These are phyloP conservation scores for Bullera alba DNA, from an alignment of 768 basidiomycete genomes.

Conservation along the genomic window DNA sequence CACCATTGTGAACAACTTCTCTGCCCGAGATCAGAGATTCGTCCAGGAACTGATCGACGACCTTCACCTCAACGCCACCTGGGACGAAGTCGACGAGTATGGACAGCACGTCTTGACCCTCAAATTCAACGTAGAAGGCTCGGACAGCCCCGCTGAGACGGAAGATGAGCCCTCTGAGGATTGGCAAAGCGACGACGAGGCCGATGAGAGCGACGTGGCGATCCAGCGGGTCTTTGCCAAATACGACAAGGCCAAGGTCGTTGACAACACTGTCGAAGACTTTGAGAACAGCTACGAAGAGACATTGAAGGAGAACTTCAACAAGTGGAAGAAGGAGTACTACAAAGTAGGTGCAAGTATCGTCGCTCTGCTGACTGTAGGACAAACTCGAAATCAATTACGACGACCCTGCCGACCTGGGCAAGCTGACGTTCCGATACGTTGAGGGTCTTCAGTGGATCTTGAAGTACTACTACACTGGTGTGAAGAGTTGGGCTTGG, in stretches of 20 bases:
- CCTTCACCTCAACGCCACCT: slow-evolving; percentile 69
- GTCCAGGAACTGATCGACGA: slow-evolving; percentile 68
- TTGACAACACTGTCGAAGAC: slow-evolving; percentile 56
- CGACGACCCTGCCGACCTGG: slow-evolving; percentile 59
- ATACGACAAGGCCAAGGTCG: slow-evolving; percentile 75
- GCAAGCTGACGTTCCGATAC: slow-evolving; percentile 68
- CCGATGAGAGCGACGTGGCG: slow-evolving; percentile 65
- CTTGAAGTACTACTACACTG: slow-evolving; percentile 96
- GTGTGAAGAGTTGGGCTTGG: slow-evolving; percentile 97
- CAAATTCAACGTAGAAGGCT: slow-evolving; percentile 40
- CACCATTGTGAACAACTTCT: slow-evolving; percentile 68
- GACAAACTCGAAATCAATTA: slow-evolving; percentile 79
- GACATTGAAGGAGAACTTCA: slow-evolving; percentile 73
- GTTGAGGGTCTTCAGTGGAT: slow-evolving; percentile 97
- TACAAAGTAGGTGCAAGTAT: slow-evolving; percentile 72
- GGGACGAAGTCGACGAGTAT: slow-evolving; percentile 87
- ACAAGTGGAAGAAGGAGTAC: slow-evolving; percentile 83
- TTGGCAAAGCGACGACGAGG: slow-evolving; percentile 45
- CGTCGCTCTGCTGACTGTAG: slow-evolving; percentile 46
- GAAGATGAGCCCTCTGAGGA: slow-evolving; percentile 40
- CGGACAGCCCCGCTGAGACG: slow-evolving; percentile 29
- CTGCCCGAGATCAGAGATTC: slow-evolving; percentile 73
- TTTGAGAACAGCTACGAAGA: slow-evolving; percentile 74
- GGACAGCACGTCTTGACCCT: slow-evolving; percentile 46
- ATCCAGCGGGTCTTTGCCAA: slow-evolving; percentile 76